phyloP scores from a whole-genome alignment of 2,329 filamentous ascomycete genomes.

The Myriosclerotinia curreyana region DNA sequence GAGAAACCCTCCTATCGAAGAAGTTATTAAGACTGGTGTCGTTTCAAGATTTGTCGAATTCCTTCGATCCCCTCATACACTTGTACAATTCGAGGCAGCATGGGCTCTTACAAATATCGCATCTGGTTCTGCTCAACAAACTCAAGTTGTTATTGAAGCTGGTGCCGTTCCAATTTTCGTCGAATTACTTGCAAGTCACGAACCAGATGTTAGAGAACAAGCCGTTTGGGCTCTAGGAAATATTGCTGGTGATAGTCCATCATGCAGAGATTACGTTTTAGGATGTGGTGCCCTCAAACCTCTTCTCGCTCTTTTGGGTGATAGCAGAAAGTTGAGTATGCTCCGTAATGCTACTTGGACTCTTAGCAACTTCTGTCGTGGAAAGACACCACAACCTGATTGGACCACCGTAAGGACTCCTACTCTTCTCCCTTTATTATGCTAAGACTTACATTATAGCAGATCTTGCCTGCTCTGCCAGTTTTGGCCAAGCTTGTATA shows the following conservation, averaged over 20 bases:
- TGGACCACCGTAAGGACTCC: constrained; percentile 79
- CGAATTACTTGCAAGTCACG: constrained; percentile 89
- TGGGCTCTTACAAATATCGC: constrained; percentile 99
- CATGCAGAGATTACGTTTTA: constrained; percentile 95
- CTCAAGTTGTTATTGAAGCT: constrained; percentile 97
- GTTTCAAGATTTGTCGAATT: constrained; percentile 98
- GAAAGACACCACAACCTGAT: constrained; percentile 97
- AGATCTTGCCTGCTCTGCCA: constrained; percentile 93
- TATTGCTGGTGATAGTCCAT: constrained; percentile 96
- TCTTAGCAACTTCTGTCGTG: constrained; percentile 98
- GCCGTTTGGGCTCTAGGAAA: constrained; percentile 98
- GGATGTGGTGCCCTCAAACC: constrained; percentile 88
- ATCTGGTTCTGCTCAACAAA: constrained; percentile 93
- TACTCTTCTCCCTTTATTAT: constrained; percentile 24
- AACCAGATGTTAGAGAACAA: constrained; percentile 96
- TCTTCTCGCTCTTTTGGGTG: constrained; percentile 82
- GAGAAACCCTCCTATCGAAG: constrained; percentile 97
- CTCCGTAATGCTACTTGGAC: constrained; percentile 98
- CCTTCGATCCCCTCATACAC: constrained; percentile 91
- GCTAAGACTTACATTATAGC: constrained; percentile 35
- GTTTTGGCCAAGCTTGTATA: constrained; percentile 97
- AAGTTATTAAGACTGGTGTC: constrained; percentile 98
- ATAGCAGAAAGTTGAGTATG: constrained; percentile 99
- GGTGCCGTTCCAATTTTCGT: constrained; percentile 98
- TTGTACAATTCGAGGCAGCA: constrained; percentile 98